Conservation (phyloP, 345 rosid species). For the Arabis hirsuta region DNA sequence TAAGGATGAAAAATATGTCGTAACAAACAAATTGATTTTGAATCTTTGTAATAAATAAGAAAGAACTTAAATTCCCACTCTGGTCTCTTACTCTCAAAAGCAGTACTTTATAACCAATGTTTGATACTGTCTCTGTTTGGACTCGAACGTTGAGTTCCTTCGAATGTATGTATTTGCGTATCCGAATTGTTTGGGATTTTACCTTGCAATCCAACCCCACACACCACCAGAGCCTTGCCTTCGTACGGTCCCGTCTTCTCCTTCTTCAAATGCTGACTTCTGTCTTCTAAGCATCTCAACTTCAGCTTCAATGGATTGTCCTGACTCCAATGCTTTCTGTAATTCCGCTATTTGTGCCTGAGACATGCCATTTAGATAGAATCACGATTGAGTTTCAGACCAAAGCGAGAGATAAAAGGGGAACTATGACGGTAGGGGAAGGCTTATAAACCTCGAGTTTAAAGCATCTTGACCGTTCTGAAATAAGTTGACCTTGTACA, state of each 20-base stretch:
- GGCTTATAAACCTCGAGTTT: slow-evolving; percentile 75
- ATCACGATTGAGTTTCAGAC: neutral
- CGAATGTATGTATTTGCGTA: slow-evolving; percentile 16
- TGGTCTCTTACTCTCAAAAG: slow-evolving; percentile 19
- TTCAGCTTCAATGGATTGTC: slow-evolving; percentile 74
- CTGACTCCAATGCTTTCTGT: slow-evolving; percentile 80
- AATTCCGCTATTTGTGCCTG: slow-evolving; percentile 93
- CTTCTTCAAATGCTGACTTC: slow-evolving; percentile 67
- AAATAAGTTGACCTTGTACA: slow-evolving; percentile 81
- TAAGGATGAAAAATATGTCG: neutral
- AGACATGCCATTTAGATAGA: slow-evolving; percentile 30
- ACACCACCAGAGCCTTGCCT: slow-evolving; percentile 87
- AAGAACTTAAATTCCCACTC: neutral
- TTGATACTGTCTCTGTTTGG: slow-evolving; percentile 8
- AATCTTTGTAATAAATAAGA: slow-evolving; percentile 18
- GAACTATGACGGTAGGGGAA: slow-evolving; percentile 13
- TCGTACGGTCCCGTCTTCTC: slow-evolving; percentile 58
- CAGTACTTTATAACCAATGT: slow-evolving; percentile 5
- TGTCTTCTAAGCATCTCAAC: slow-evolving; percentile 80
- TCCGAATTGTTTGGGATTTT: slow-evolving; percentile 20
- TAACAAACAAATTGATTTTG: slow-evolving; percentile 17
- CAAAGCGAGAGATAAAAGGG: neutral
- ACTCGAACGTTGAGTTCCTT: slow-evolving; percentile 18
- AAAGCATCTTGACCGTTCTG: slow-evolving; percentile 98
- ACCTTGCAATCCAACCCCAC: slow-evolving; percentile 75